Evolutionary conservation across 345 rosid species (phyloP).

Genomic region (Hibiscus mutabilis): DNA sequence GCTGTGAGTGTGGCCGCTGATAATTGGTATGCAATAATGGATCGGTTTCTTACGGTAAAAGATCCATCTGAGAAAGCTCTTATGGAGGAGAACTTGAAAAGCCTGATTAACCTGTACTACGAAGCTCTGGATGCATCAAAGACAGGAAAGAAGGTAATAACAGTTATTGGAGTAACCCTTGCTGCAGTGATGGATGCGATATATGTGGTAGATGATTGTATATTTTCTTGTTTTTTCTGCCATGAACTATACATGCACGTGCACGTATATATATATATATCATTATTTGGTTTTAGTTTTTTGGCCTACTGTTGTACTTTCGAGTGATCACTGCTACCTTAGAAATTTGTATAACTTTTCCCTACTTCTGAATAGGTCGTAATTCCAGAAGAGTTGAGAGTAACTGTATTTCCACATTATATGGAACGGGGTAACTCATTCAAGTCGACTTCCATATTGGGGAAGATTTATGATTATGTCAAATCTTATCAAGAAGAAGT

Average conservation of each 20-base stretch:
- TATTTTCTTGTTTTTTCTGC: too few relatives aligned
- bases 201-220: too few relatives aligned
- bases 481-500: conserved; percentile 19
- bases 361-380: conserved; percentile 26
- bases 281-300: too few relatives aligned
- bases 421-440: conserved; percentile 41
- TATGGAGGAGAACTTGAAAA: conserved; percentile 32
- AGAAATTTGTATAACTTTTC: too few relatives aligned
- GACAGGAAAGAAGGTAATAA: conserved; percentile 36
- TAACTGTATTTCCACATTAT: conserved; percentile 44
- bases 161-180: background rate
- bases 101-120: conserved; percentile 51
- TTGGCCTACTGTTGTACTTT: background rate
- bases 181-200: too few relatives aligned
- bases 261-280: too few relatives aligned
- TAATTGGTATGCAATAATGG: conserved; percentile 75
- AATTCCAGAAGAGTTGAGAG: conserved; percentile 39
- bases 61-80: conserved; percentile 30
- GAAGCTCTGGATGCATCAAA: conserved; percentile 80
- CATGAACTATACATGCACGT: too few relatives aligned
- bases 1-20: conserved; percentile 54
- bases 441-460: conserved; percentile 59
- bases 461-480: conserved; percentile 49
- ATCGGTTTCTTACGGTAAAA: conserved; percentile 45
- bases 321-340: background rate